Percentiles rank a stretch among this genome's conserved stretches.
phyloP scores from a whole-genome alignment of 1,284 basidiomycete genomes.

The Cryptococcus sp. region DNA sequence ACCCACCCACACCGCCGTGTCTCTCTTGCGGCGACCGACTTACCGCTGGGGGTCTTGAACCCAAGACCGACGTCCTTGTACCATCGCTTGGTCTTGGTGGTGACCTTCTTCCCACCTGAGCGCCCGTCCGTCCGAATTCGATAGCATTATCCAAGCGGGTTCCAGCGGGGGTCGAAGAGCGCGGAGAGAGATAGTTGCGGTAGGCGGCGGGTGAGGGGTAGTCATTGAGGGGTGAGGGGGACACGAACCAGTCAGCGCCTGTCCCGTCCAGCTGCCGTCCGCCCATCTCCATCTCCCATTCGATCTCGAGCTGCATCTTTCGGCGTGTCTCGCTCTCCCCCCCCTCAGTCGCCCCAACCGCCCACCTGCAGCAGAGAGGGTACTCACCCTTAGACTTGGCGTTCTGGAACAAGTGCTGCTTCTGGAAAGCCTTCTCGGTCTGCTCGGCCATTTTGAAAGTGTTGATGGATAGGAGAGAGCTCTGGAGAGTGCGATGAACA shows the following conservation, averaged over 20 bases:
- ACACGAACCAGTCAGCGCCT: background rate
- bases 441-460: constrained; percentile 53
- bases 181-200: background rate
- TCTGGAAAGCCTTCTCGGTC: constrained; percentile 94
- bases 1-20: too few species aligned
- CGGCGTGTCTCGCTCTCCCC: background rate
- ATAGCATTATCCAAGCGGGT: background rate
- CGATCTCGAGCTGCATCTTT: background rate
- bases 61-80: constrained; percentile 98
- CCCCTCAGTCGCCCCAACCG: background rate
- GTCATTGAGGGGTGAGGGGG: background rate
- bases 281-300: constrained; percentile 4
- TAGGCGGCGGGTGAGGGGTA: background rate
- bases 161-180: background rate
- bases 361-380: background rate
- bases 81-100: constrained; percentile 96
- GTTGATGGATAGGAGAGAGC: constrained; percentile 13
- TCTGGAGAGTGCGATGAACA: background rate
- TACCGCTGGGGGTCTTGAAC: constrained; percentile 80
- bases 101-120: constrained; percentile 78
- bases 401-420: constrained; percentile 98
- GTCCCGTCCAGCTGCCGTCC: background rate
- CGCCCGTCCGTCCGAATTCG: constrained; percentile 8
- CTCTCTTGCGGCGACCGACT: constrained; percentile 17
- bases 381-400: constrained; percentile 85